Base-by-base conservation (phyloP, 176 grass and related monocot species). In the Raddia distichophylla region DNA sequence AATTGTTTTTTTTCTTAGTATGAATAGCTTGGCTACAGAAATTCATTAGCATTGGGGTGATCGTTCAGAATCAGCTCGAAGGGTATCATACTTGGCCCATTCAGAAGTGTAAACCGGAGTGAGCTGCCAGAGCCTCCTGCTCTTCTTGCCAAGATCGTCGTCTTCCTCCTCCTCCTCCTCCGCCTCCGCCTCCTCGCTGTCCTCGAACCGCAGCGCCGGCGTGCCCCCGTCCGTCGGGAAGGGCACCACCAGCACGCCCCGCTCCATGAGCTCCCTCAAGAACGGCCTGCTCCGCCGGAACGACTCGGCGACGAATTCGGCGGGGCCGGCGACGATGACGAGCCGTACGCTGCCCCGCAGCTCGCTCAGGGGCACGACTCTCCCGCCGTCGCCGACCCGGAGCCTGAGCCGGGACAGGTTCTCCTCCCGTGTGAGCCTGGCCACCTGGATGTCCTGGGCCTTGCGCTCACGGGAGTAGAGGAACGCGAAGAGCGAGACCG, bases 401-500 rank as follows among this genome's bases (percentile, higher is more conserved):
- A 98, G 79, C 85, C 80, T 94, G 27, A 98, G 88, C 78, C 82
- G 86, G 22, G 95, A 89, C 43, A 98, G 88, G 58, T 80, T 85
- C 87, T 98, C 95, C 86, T 98, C 95, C 69, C 95, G 88, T 56
- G 92, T 77, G 18, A 98, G 79, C 83, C 78, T 91, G 82, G 95
- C 92, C 20, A 92, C 85, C 83, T 98, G 95, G 22, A 78, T 77
- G 55, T 93, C 86, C 86, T 92, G 89, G 81, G 92, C 92, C 88
- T 78, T 89, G 59, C 87, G 81, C 77, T 98, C 95, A 56, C 95
- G 85, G 18, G 88, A 78, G 70, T 98, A 98, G 62, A 98, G 95
- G 75, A 93, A 94, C 43, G 88, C 90, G 74, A 98, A 98, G 34
- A 94, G 70, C 44, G 84, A 11, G 44, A 91, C 92, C 12, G 92